Evolutionary conservation across 805 yeast species (phyloP), one percentile per base, ranked within the genome.

Genomic region (Metschnikowia picachoensis): DNA sequence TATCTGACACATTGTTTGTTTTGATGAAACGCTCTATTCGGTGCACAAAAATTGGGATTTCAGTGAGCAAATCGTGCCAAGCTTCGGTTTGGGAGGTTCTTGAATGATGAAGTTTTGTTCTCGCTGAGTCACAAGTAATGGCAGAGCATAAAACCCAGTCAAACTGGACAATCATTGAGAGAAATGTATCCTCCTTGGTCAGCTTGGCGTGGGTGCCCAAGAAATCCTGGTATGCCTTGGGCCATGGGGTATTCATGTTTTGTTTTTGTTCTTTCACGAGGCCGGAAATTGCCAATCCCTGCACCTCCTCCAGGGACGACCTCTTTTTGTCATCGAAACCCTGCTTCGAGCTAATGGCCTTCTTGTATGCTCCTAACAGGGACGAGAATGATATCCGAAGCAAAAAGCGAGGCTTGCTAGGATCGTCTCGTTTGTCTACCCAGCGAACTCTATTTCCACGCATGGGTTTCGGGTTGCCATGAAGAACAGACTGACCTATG

Each of bases 401-500:
- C 31, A 62, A 49, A 41, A 65, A 62, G 32, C 61, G 51, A 11
- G 64, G 65, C 25, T 48, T 51, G n/a, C 46, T 49, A 15, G 59
- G 32, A 29, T 63, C 68, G 35, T 55, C 44, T 13, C 56, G 46
- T 43, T 60, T 65, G 45, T 68, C 63, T 29, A 69, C 64, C 66
- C 68, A 63, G 34, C 61, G 58, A 14, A 57, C 55, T 30, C n/a
- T 36, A 37, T 41, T 44, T n/a, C 37, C 35, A 20, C 12, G 40
- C 12, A n/a, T 14, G 16, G 20, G 8, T 33, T 39, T 46, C 15
- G 44, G 3, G 27, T 35, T 39, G 33, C 35, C 30, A 15, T 41
- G 38, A 10, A 53, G 42, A 2, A 43, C 52, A 2, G 51, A 36
- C 5, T 35, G 33, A 12, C 43, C 52, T 15, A 48, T 46, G n/a